These are phyloP conservation scores for Yamadazyma membranifaciens DNA, from an alignment of 1,139 yeast species.

Conservation along the genomic window DNA sequence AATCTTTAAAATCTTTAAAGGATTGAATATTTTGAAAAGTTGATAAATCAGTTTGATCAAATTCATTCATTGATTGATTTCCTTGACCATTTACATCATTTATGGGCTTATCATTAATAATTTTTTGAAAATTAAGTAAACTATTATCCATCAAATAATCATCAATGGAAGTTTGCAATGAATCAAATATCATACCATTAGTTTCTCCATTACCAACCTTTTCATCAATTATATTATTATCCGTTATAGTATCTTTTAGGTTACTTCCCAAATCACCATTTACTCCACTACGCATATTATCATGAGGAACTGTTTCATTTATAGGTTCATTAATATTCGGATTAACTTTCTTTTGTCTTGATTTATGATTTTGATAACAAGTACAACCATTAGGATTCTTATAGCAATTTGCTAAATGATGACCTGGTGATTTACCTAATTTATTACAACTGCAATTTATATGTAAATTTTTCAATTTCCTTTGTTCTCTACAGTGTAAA, in stretches of 20 bases:
- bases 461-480: conserved; percentile 70
- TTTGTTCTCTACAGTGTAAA: conserved; percentile 76
- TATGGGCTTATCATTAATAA: background rate
- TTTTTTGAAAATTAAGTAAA: conserved; percentile 23
- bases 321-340: background rate
- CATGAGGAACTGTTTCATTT: background rate
- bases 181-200: conserved; percentile 8
- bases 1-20: background rate
- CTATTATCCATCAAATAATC: conserved; percentile 36
- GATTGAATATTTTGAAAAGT: background rate
- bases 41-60: background rate
- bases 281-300: background rate
- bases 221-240: background rate
- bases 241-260: background rate
- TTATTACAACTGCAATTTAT: conserved; percentile 74
- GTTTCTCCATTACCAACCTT: conserved; percentile 7
- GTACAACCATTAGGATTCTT: conserved; percentile 54
- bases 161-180: conserved; percentile 8
- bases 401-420: conserved; percentile 49
- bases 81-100: background rate
- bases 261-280: background rate
- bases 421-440: conserved; percentile 45
- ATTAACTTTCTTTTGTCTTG: conserved; percentile 23
- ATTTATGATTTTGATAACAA: conserved; percentile 34
- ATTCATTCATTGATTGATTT: background rate